Conservation (phyloP, 2,329 filamentous ascomycete genomes). For the Aspergillus versicolor region DNA sequence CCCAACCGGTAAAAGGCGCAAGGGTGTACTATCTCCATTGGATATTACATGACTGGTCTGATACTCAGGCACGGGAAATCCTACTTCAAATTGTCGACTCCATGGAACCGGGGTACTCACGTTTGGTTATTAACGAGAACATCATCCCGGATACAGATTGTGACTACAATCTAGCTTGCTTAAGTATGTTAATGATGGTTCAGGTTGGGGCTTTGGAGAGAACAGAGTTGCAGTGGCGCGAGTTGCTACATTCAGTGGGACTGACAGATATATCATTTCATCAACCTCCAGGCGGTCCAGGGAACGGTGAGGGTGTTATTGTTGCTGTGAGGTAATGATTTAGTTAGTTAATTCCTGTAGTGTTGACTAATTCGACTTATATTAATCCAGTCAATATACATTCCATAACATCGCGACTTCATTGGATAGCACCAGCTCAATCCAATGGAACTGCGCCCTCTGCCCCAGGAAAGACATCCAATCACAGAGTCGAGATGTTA, state of each 20-base stretch:
- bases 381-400: too few relatives aligned
- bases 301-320: not conserved
- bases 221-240: slow-evolving; percentile 22
- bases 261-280: slow-evolving; percentile 5
- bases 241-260: slow-evolving; percentile 17
- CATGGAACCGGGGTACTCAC: slow-evolving; percentile 25
- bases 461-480: too few relatives aligned
- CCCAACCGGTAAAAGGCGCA: slow-evolving; percentile 21
- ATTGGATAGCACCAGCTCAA: too few relatives aligned
- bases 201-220: slow-evolving; percentile 19
- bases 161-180: slow-evolving; percentile 9
- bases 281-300: not conserved
- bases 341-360: too few relatives aligned
- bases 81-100: slow-evolving; percentile 15
- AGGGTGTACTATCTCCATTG: slow-evolving; percentile 24
- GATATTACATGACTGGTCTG: slow-evolving; percentile 26
- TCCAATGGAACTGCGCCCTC: too few relatives aligned
- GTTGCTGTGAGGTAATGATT: not conserved
- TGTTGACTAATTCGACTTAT: too few relatives aligned
- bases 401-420: too few relatives aligned
- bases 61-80: slow-evolving; percentile 19
- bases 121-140: slow-evolving; percentile 28
- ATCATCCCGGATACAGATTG: slow-evolving; percentile 23
- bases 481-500: too few relatives aligned
- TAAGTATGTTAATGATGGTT: slow-evolving; percentile 21